A percentile compares a stretch with the other conserved stretches of the same genome.
Conservation (phyloP, 202 grass and related monocot genomes). For the Hordeum pubiflorum region DNA sequence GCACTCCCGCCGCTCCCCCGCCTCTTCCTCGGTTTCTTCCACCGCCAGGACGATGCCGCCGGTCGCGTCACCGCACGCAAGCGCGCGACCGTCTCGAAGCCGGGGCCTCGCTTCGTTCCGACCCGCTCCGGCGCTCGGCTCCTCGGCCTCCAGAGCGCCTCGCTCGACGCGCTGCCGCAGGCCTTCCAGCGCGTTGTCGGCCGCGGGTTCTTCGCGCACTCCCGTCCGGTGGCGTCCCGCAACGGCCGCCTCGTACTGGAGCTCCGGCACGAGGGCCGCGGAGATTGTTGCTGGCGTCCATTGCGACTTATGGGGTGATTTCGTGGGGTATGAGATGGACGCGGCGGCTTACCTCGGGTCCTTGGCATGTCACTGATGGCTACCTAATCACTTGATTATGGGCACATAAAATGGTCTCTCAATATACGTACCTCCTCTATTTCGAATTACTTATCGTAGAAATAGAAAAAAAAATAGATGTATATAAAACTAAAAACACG, state of each 20-base stretch:
- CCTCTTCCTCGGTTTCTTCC: not conserved
- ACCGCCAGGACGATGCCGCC: not conserved
- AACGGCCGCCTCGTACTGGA: not conserved
- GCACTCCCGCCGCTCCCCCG: not conserved
- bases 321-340: not conserved
- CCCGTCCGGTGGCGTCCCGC: not conserved
- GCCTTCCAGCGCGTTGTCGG: not conserved
- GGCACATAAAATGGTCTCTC: too few relatives aligned
- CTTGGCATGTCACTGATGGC: not conserved
- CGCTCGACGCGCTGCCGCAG: not conserved
- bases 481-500: too few relatives aligned
- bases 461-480: too few relatives aligned
- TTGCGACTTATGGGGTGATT: not conserved
- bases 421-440: too few relatives aligned
- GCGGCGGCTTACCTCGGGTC: not conserved
- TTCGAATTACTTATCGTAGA: too few relatives aligned
- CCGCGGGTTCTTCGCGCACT: not conserved
- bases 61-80: not conserved
- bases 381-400: too few relatives aligned
- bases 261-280: not conserved
- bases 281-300: not conserved
- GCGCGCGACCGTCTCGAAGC: not conserved
- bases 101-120: not conserved
- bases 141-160: not conserved
- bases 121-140: not conserved